These are phyloP conservation scores for Pyrus hybrid DNA, from an alignment of 331 rosid species.

Conservation along the genomic window DNA sequence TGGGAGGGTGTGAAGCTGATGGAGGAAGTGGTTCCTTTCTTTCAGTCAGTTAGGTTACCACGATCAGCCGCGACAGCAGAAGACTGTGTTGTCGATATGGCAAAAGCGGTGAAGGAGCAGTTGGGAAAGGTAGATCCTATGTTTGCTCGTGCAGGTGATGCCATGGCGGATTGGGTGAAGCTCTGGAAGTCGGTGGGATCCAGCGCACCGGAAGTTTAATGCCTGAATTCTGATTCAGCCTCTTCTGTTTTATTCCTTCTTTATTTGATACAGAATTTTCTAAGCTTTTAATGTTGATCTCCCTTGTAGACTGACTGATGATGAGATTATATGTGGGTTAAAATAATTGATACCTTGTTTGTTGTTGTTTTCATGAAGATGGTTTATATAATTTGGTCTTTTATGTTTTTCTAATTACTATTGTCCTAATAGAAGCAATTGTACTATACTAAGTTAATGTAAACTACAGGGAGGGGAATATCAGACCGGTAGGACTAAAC, in stretches of 20 bases:
- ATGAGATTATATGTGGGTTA: background rate
- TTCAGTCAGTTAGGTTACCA: slow-evolving; percentile 64
- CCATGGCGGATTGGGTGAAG: slow-evolving; percentile 82
- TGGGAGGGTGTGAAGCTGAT: slow-evolving; percentile 96
- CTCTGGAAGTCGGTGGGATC: slow-evolving; percentile 75
- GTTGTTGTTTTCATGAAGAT: background rate
- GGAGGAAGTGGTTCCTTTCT: slow-evolving; percentile 97
- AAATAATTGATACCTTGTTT: slow-evolving; percentile 6
- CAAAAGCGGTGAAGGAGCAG: slow-evolving; percentile 64
- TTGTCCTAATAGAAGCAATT: too few species aligned
- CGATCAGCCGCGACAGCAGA: slow-evolving; percentile 60
- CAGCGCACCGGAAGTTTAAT: slow-evolving; percentile 6
- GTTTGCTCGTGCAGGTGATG: slow-evolving; percentile 64
- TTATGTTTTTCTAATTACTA: background rate
- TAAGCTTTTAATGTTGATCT: background rate
- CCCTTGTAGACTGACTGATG: background rate
- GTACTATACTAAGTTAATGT: background rate
- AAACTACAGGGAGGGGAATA: too few species aligned
- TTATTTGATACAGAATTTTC: background rate
- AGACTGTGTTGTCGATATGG: slow-evolving; percentile 70
- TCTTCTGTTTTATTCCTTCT: background rate
- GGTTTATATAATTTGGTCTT: background rate
- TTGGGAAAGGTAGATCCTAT: slow-evolving; percentile 78
- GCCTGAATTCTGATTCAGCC: background rate
- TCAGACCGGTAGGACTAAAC: background rate